These are phyloP conservation scores for Eragrostis nindensis DNA, from an alignment of 176 grass and related monocot genomes.

Conservation along the genomic window DNA sequence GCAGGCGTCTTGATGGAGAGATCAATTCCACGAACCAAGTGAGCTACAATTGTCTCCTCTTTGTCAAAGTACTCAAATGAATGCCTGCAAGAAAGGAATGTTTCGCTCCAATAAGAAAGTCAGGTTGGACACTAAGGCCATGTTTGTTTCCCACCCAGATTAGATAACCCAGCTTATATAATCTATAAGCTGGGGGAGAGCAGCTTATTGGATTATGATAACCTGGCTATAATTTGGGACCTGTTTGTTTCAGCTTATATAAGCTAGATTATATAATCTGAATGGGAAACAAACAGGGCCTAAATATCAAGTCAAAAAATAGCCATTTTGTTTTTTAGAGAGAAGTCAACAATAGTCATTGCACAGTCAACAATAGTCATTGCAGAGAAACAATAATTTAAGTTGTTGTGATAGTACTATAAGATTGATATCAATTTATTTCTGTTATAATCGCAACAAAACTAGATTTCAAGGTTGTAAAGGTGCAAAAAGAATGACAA, in stretches of 20 bases:
- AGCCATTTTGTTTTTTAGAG: background rate
- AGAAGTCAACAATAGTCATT: conserved; percentile 12
- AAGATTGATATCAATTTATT: background rate
- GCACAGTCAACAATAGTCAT: background rate
- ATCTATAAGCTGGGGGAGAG: too few species aligned
- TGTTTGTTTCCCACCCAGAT: too few species aligned
- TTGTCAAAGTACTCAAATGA: conserved; percentile 81
- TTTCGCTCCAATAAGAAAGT: background rate
- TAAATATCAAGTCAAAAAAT: background rate
- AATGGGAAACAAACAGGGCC: too few species aligned
- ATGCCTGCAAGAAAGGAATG: conserved; percentile 59
- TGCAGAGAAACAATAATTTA: background rate
- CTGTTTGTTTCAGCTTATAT: too few species aligned
- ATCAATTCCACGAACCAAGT: conserved; percentile 80
- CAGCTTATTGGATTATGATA: too few species aligned
- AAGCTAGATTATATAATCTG: too few species aligned
- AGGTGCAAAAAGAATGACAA: conserved; percentile 1
- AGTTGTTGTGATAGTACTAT: background rate
- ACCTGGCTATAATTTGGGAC: too few species aligned
- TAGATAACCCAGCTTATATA: too few species aligned
- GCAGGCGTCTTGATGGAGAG: conserved; percentile 72
- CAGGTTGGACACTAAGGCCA: conserved; percentile 10
- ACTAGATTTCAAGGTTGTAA: background rate
- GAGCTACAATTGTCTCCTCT: conserved; percentile 68
- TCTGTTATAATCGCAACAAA: background rate